phyloP scores from a whole-genome alignment of 2,329 filamentous ascomycete species.

The Botrytis fragariae region DNA sequence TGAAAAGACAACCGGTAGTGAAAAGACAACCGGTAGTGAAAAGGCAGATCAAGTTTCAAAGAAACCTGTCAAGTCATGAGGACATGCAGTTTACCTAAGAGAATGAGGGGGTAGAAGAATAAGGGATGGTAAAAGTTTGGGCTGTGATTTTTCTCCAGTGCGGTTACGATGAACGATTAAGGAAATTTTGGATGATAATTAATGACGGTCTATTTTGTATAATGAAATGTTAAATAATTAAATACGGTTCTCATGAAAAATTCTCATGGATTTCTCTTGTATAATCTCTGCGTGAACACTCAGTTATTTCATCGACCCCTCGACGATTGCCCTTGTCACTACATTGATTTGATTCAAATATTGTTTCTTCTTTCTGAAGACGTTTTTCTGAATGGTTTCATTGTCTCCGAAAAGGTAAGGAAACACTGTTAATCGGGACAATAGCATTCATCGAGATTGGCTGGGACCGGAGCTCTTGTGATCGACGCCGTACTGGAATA shows the following conservation, averaged over 20 bases:
- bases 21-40: not conserved
- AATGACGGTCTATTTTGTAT: not conserved
- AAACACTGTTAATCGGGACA: too few relatives aligned
- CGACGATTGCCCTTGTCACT: not conserved
- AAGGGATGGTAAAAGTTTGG: not conserved
- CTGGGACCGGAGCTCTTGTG: too few relatives aligned
- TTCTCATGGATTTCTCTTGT: not conserved
- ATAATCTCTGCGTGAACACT: not conserved
- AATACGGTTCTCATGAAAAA: not conserved
- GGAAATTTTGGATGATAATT: not conserved
- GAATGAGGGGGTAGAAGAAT: not conserved
- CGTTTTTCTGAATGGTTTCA: not conserved
- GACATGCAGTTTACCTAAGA: not conserved
- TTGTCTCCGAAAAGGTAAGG: too few relatives aligned
- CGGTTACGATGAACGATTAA: not conserved
- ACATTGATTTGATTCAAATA: not conserved
- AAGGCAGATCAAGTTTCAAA: not conserved
- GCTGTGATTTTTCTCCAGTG: not conserved
- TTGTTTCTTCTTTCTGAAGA: not conserved
- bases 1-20: too few relatives aligned
- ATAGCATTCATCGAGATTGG: too few relatives aligned
- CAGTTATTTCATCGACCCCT: not conserved
- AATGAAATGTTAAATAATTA: not conserved
- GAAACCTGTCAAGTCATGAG: not conserved
- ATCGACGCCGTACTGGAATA: too few relatives aligned